Percentiles rank a stretch among this genome's conserved stretches.
Evolutionary conservation across 192 early-diverging fungal genomes (phyloP).

Genomic region (Coemansia sp.): DNA sequence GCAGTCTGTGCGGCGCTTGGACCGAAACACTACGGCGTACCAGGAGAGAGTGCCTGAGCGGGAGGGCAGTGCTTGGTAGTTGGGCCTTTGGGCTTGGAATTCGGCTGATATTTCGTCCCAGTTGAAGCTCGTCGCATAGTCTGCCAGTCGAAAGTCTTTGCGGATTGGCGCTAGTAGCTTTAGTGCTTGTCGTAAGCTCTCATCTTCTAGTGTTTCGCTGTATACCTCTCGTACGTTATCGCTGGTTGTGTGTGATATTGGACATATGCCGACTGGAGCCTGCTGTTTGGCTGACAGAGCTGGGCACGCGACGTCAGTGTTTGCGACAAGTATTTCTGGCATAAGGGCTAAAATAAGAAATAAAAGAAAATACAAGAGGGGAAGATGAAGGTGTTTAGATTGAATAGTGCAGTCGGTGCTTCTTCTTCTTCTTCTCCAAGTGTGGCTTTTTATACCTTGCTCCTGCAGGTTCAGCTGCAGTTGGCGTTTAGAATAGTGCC

Average conservation of each 20-base stretch:
- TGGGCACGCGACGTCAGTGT: neutral
- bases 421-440: too few species aligned
- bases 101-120: conserved; percentile 33
- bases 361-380: neutral
- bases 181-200: conserved; percentile 40
- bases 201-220: conserved; percentile 37
- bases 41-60: conserved; percentile 2
- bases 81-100: conserved; percentile 8
- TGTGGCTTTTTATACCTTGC: too few species aligned
- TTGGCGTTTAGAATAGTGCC: too few species aligned
- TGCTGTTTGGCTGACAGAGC: neutral
- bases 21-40: conserved; percentile 54
- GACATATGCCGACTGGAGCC: neutral
- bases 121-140: conserved; percentile 45
- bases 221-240: conserved; percentile 8
- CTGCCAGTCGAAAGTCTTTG: conserved; percentile 31
- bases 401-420: too few species aligned
- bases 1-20: conserved; percentile 40
- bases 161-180: conserved; percentile 19
- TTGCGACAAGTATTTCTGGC: conserved; percentile 23
- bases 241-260: neutral
- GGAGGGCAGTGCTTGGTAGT: neutral
- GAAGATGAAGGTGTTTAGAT: too few species aligned
- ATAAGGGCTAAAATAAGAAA: neutral
- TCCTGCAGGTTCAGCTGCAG: too few species aligned